A percentile compares a stretch with the other conserved stretches of the same genome.
phyloP scores from a whole-genome alignment of 208 protist species.

The Phytomonas sp. region DNA sequence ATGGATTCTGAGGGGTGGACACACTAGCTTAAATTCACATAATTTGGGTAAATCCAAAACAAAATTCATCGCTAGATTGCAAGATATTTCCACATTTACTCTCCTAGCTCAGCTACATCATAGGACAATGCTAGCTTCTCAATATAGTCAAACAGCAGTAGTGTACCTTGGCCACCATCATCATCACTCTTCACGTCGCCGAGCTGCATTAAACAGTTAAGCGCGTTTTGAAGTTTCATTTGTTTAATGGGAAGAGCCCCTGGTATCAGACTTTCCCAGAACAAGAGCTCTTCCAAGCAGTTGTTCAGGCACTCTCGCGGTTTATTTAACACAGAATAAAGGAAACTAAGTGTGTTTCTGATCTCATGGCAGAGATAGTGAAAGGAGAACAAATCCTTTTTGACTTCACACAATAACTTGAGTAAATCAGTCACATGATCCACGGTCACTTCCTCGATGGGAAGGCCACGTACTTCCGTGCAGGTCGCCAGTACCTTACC shows the following conservation, averaged over 20 bases:
- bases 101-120: slow-evolving; percentile 19
- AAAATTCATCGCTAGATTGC: not conserved
- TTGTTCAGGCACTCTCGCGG: slow-evolving; percentile 24
- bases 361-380: slow-evolving; percentile 81
- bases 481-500: slow-evolving; percentile 41
- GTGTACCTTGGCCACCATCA: not conserved
- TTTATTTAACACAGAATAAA: slow-evolving; percentile 64
- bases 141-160: slow-evolving; percentile 35
- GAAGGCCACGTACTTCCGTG: slow-evolving; percentile 26
- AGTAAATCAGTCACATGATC: slow-evolving; percentile 30
- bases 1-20: not conserved
- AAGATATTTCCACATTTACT: not conserved
- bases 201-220: slow-evolving; percentile 27
- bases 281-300: slow-evolving; percentile 64
- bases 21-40: not conserved
- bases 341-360: slow-evolving; percentile 72
- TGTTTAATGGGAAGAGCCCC: slow-evolving; percentile 74
- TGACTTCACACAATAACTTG: slow-evolving; percentile 32
- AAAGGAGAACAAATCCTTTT: slow-evolving; percentile 51
- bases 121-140: slow-evolving; percentile 42
- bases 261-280: slow-evolving; percentile 80
- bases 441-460: slow-evolving; percentile 23
- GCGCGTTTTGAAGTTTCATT: slow-evolving; percentile 67
- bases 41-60: not conserved
- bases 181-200: slow-evolving; percentile 4